phyloP scores from a whole-genome alignment of 176 grass and related monocot genomes.

The Hordeum marinum region DNA sequence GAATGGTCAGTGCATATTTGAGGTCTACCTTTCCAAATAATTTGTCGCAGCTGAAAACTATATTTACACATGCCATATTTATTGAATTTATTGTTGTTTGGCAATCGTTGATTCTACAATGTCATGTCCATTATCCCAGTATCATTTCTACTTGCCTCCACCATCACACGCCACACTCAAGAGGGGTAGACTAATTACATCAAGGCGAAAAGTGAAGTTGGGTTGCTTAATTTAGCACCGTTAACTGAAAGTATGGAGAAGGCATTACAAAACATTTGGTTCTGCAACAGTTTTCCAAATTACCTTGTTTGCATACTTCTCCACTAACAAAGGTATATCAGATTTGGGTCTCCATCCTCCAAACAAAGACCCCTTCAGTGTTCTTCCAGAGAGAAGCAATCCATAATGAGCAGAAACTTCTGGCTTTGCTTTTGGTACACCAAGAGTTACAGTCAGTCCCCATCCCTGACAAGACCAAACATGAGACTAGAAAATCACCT shows the following conservation, averaged over 20 bases:
- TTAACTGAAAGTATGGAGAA: not conserved
- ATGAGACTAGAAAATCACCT: constrained; percentile 11
- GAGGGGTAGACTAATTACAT: not conserved
- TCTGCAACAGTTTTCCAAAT: not conserved
- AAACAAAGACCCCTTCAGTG: constrained; percentile 95
- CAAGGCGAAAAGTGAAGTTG: not conserved
- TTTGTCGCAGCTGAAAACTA: not conserved
- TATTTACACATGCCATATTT: not conserved
- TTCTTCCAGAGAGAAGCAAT: constrained; percentile 85
- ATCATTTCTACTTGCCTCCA: not conserved
- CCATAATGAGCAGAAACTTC: constrained; percentile 78
- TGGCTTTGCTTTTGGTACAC: constrained; percentile 84
- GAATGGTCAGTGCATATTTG: not conserved
- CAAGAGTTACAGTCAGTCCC: constrained; percentile 89
- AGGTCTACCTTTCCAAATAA: constrained; percentile 19
- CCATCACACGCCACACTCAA: not conserved
- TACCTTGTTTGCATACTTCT: constrained; percentile 83
- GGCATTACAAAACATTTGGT: not conserved
- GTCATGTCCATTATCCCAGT: not conserved
- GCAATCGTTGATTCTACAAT: not conserved
- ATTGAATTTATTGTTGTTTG: not conserved
- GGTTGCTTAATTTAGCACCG: not conserved
- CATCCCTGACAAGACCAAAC: constrained; percentile 57
- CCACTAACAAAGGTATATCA: constrained; percentile 71
- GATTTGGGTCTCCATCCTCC: constrained; percentile 98